Conservation (phyloP, 768 basidiomycete species). For the Psilocybe cyanescens region DNA sequence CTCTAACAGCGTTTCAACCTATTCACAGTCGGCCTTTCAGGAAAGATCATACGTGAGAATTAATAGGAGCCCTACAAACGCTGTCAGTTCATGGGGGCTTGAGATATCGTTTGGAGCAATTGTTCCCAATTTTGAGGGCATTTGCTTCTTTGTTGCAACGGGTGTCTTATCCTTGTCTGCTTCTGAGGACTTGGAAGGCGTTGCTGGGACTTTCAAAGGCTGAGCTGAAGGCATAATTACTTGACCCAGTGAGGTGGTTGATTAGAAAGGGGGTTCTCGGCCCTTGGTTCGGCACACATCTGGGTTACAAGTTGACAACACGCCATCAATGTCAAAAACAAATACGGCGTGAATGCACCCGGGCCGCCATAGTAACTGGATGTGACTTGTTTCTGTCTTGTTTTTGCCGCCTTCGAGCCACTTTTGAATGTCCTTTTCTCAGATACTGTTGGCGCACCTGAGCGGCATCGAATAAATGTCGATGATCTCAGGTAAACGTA, state of each 20-base stretch:
- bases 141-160: conserved; percentile 45
- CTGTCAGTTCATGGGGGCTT: conserved; percentile 92
- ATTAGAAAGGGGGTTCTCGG: conserved; percentile 4
- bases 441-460: no score
- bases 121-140: conserved; percentile 41
- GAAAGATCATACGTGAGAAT: no score
- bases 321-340: no score
- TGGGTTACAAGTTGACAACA: no score
- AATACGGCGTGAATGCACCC: no score
- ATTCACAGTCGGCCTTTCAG: neutral
- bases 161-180: conserved; percentile 57
- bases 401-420: no score
- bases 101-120: conserved; percentile 70
- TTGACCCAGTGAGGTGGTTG: neutral
- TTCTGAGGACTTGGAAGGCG: conserved; percentile 51
- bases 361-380: no score
- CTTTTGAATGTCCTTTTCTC: no score
- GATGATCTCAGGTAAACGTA: no score
- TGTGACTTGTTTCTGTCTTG: no score
- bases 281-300: no score
- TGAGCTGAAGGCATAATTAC: conserved; percentile 52
- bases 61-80: conserved; percentile 67
- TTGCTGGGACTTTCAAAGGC: conserved; percentile 68
- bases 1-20: conserved; percentile 90
- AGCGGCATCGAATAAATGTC: no score